Conservation (phyloP, 129 eudicot species). For the Lonicera japonica region DNA sequence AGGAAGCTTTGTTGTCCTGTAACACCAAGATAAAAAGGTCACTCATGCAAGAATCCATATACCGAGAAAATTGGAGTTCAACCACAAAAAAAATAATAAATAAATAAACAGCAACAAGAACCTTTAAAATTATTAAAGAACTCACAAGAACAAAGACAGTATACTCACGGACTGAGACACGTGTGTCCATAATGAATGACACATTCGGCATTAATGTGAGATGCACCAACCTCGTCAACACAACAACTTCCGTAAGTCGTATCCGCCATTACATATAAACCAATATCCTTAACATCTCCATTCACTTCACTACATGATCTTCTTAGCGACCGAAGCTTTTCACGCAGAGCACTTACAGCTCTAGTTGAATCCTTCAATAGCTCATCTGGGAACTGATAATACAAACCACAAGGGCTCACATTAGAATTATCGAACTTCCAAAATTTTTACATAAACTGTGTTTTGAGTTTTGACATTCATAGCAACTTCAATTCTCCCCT, state of each 20-base stretch:
- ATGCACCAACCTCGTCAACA: conserved; percentile 92
- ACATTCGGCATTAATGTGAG: conserved; percentile 86
- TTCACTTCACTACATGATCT: conserved; percentile 2
- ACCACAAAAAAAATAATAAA: conserved; percentile 9
- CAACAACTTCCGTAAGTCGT: conserved; percentile 94
- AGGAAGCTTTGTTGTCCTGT: conserved; percentile 82
- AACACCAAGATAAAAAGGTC: conserved; percentile 2
- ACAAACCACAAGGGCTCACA: conserved; percentile 8
- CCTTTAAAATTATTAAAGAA: background rate
- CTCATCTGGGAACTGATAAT: conserved; percentile 80
- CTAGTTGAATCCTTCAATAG: conserved; percentile 69
- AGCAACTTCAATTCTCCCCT: no score
- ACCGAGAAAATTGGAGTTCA: background rate
- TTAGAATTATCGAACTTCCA: background rate
- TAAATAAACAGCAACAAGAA: background rate
- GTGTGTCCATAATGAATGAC: conserved; percentile 95
- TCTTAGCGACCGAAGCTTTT: conserved; percentile 31
- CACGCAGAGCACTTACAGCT: conserved; percentile 53
- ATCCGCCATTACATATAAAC: conserved; percentile 96
- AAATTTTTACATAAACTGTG: no score
- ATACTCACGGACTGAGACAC: conserved; percentile 91
- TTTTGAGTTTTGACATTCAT: no score
- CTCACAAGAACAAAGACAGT: no score
- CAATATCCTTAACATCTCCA: conserved; percentile 29
- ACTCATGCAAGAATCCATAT: background rate